Percentiles rank a stretch among this genome's conserved stretches.
Conservation (phyloP, 495 filamentous ascomycete species). For the Lindgomyces ingoldianus region DNA sequence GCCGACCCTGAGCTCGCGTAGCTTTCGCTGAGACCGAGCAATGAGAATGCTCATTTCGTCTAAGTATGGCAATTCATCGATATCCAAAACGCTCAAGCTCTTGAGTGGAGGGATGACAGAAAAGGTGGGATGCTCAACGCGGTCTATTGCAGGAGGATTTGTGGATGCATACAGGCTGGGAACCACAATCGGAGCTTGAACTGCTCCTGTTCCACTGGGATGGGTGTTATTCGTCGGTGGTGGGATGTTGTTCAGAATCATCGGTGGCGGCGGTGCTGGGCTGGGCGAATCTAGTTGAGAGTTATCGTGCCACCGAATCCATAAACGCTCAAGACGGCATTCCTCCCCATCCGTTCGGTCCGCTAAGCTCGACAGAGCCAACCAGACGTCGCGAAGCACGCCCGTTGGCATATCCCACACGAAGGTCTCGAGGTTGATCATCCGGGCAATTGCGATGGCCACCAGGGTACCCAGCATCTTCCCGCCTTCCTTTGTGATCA, state of each 20-base stretch:
- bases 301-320: constrained; percentile 92
- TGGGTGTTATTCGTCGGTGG: constrained; percentile 31
- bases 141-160: constrained; percentile 46
- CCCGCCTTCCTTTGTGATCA: constrained; percentile 83
- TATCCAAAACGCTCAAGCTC: constrained; percentile 80
- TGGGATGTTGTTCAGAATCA: constrained; percentile 42
- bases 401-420: constrained; percentile 97
- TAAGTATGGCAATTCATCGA: constrained; percentile 84
- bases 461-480: constrained; percentile 93
- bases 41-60: constrained; percentile 87
- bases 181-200: constrained; percentile 27
- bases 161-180: constrained; percentile 34
- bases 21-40: constrained; percentile 63
- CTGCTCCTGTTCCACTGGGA: constrained; percentile 25
- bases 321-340: constrained; percentile 74
- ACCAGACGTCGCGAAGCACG: constrained; percentile 82
- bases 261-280: constrained; percentile 37
- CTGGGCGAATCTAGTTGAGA: constrained; percentile 41
- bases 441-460: constrained; percentile 79
- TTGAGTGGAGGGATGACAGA: constrained; percentile 80
- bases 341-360: constrained; percentile 60
- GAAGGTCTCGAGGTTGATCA: constrained; percentile 88
- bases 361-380: constrained; percentile 74
- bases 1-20: constrained; percentile 79
- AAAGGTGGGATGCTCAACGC: constrained; percentile 82